Base-by-base conservation (phyloP, 2,329 filamentous ascomycete species). In the Cadophora sp. region DNA sequence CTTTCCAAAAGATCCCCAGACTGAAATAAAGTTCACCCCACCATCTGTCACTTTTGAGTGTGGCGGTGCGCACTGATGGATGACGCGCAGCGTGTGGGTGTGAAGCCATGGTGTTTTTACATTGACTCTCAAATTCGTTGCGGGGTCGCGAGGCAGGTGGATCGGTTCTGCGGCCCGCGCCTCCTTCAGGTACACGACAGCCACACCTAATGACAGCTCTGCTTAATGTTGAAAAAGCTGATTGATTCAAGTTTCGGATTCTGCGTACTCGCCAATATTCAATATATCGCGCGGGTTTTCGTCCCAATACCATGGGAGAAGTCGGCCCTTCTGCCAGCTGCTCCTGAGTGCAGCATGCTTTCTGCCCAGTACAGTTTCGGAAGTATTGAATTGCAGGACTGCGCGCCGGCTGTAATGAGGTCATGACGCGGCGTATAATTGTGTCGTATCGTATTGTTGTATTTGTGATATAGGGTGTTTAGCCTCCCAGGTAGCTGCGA, bases 401-500 rank as follows among this genome's bases (percentile, higher is more conserved):
- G n/a, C 55, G 14, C 6, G 26, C 29, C 55, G 55, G 29, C 12
- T 58, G n/a, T 24, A 24, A 12, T 4, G 34, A 24, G 34, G 31
- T 40, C 29, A 58, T 59, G 34, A 40, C 31, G 43, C 40, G 40
- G 14, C 16, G 26, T 62, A 46, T 12, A 34, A 22, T 46, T n/a
- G 59, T 34, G 3, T 46, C 40, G 19, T 46, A 29, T 61, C 27
- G 40, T 48, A 27, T 37, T 14, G 26, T 31, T 16, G 8, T n/a
- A n/a, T 50, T 50, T 12, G 14, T 31, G 58, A 62, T 12, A 6
- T 31, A 12, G 59, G 5, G 5, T 14, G 8, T 48, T 58, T 65
- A 65, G 29, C 72, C 84, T 81, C 72, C 83, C 82, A 71, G 88
- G 81, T 79, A 88, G 88, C 69, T 87, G 84, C 75, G 88, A 73